Evolutionary conservation across 257 asterid genomes (phyloP), one percentile per base, ranked within the genome.

Genomic region (Plantago elongata): DNA sequence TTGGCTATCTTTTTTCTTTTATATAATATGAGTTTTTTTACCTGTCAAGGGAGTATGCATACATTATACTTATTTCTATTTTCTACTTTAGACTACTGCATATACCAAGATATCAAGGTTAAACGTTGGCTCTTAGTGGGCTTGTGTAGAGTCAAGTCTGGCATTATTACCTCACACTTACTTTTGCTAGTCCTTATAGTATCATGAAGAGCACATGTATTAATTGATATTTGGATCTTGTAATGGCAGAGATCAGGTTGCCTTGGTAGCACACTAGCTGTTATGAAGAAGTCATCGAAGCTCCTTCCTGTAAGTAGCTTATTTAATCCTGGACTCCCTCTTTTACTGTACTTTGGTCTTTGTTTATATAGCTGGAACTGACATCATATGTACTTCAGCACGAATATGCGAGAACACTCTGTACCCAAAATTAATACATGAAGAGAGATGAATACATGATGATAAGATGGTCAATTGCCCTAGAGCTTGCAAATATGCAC

Each of bases 261-360:
- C 81, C 90, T 93, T 65, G 99, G 99, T 69, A 93, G 99, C 82
- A 37, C 95, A 57, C 74, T 93, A 75, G 97, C 99, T 73, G 89
- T 93, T 38, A 89, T 93, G 94, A 93, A 93, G 89, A 93, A 93
- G 72, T 87, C 99, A 57, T 84, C 91, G 9, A 93, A 83, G 83
- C 67, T 81, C 76, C 99, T 89, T 68, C 99, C 99, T 10, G 99
- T 93, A 83, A 84, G 97, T 75, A 50, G 62, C 67, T 48, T 44
- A 40, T 62, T 15, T 13, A 22, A 50, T 22, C 61, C 27, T 64
- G 38, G 59, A 54, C 59, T 74, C 50, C 17, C 29, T 50, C 49
- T 40, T 44, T 58, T 51, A 40, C 66, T 29, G 37, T 40, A 22
- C 61, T 52, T 18, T 27, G 54, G 52, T 16, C 37, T 44, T 30